phyloP scores from a whole-genome alignment of 352 stramenopile genomes.

The Phytophthora ramorum region DNA sequence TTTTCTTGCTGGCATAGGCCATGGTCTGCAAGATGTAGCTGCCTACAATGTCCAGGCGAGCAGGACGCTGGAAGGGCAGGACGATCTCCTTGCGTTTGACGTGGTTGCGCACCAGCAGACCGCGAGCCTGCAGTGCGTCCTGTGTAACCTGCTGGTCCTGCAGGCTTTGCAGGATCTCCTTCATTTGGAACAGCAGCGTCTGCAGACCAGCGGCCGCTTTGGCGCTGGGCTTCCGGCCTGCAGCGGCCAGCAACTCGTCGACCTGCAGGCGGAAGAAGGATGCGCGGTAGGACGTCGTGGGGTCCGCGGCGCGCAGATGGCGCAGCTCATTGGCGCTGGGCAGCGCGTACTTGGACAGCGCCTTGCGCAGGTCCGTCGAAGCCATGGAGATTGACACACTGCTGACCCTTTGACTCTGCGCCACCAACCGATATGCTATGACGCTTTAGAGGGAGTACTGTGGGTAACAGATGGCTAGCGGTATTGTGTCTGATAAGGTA shows the following conservation, averaged over 20 bases:
- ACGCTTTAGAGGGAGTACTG: too few species aligned
- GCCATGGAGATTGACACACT: slow-evolving; percentile 14
- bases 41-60: slow-evolving; percentile 83
- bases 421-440: slow-evolving; percentile 23
- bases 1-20: slow-evolving; percentile 64
- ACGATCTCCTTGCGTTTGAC: slow-evolving; percentile 88
- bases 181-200: slow-evolving; percentile 82
- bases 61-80: slow-evolving; percentile 80
- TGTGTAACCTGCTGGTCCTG: slow-evolving; percentile 79
- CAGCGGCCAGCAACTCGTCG: slow-evolving; percentile 82
- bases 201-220: slow-evolving; percentile 62
- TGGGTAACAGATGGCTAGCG: too few species aligned
- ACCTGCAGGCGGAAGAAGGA: slow-evolving; percentile 91
- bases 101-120: slow-evolving; percentile 71
- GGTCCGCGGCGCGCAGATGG: slow-evolving; percentile 81
- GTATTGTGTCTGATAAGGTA: too few species aligned
- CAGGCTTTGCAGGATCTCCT: slow-evolving; percentile 73
- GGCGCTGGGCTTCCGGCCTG: slow-evolving; percentile 62
- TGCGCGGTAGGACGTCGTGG: slow-evolving; percentile 71
- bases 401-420: slow-evolving; percentile 10
- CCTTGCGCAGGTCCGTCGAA: slow-evolving; percentile 63
- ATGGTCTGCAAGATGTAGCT: slow-evolving; percentile 90
- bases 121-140: slow-evolving; percentile 63
- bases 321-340: slow-evolving; percentile 85
- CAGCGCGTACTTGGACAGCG: slow-evolving; percentile 90